Evolutionary conservation across 495 filamentous ascomycete genomes (phyloP).

Genomic region (Lepraria neglecta): DNA sequence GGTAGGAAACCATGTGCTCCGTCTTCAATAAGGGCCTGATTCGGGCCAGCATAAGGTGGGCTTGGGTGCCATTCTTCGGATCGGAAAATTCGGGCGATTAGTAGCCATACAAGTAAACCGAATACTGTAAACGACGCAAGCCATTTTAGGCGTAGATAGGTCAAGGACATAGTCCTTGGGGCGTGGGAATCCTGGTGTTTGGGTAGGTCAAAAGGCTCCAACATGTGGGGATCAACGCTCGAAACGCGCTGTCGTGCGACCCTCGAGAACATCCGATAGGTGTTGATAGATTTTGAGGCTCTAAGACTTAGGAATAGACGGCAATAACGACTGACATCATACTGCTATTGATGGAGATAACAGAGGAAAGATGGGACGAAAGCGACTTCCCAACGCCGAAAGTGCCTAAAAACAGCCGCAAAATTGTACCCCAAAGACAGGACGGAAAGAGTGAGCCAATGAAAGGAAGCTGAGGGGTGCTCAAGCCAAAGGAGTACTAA

Average conservation of each 20-base stretch:
- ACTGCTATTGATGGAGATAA: neutral
- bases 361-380: neutral
- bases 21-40: conserved; percentile 6
- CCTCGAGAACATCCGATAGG: conserved; percentile 6
- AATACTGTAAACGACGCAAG: neutral
- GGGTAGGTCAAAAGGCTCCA: conserved; percentile 2
- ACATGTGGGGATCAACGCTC: neutral
- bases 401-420: no score
- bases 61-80: conserved; percentile 11
- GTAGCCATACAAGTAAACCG: neutral
- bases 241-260: conserved; percentile 4
- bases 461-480: neutral
- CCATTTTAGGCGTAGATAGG: neutral
- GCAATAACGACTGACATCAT: neutral
- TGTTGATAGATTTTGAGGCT: neutral
- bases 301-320: neutral
- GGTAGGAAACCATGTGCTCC: conserved; percentile 16
- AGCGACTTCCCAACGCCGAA: neutral
- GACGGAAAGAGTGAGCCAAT: neutral
- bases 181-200: neutral
- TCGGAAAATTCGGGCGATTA: neutral
- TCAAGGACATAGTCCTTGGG: neutral
- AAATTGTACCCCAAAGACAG: neutral
- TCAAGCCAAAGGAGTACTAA: neutral
- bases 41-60: conserved; percentile 15